Conservation (phyloP, 257 asterid genomes). For the Eustoma russellianum region DNA sequence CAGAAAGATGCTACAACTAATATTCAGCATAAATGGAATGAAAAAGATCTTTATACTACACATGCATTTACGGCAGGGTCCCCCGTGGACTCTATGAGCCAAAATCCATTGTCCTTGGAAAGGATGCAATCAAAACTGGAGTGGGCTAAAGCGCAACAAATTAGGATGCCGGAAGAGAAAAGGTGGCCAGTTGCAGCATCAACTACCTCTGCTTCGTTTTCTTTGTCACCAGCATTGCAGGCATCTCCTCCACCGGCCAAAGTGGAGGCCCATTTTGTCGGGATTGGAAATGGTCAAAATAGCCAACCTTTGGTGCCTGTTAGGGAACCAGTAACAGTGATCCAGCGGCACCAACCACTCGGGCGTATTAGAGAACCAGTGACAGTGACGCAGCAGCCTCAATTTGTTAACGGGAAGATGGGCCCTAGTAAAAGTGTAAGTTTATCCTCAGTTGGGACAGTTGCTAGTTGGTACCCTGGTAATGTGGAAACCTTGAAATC, state of each 20-base stretch:
- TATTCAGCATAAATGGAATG: conserved; percentile 49
- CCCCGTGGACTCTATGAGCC: conserved; percentile 40
- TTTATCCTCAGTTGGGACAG: conserved; percentile 42
- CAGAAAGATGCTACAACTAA: conserved; percentile 23
- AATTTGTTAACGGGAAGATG: conserved; percentile 25
- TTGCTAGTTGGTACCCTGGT: conserved; percentile 29
- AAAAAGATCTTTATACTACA: conserved; percentile 62
- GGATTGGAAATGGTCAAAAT: conserved; percentile 45
- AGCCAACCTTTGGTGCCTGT: conserved; percentile 46
- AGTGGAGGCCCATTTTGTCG: conserved; percentile 29
- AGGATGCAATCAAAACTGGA: conserved; percentile 54
- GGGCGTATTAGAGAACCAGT: conserved; percentile 62
- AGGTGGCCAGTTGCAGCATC: conserved; percentile 44
- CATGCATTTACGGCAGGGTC: conserved; percentile 30
- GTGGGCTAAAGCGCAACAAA: conserved; percentile 48
- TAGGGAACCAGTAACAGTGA: conserved; percentile 35
- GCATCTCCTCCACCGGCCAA: conserved; percentile 33
- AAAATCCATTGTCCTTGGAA: conserved; percentile 41
- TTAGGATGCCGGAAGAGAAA: conserved; percentile 40
- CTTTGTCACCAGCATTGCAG: conserved; percentile 35
- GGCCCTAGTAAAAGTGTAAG: conserved; percentile 28
- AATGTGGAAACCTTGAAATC: conserved; percentile 26
- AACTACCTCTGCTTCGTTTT: conserved; percentile 30
- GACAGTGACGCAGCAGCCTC: conserved; percentile 47
- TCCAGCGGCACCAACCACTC: conserved; percentile 16